phyloP scores from a whole-genome alignment of 352 stramenopile species.

The Phytophthora palmivora region DNA sequence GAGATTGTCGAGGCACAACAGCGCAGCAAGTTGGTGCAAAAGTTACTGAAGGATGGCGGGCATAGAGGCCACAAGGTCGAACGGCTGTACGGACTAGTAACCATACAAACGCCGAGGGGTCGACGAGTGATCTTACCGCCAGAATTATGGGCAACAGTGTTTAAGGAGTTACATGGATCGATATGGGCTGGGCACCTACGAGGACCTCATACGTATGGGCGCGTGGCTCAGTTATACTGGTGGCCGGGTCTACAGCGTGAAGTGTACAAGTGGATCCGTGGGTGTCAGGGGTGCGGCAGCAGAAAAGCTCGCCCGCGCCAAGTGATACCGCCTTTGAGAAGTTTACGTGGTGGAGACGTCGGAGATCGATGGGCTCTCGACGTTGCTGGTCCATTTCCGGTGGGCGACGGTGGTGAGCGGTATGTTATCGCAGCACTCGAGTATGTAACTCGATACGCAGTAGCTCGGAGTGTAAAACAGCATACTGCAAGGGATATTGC shows the following conservation, averaged over 20 bases:
- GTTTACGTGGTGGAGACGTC: constrained; percentile 13
- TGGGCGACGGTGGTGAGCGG: constrained; percentile 5
- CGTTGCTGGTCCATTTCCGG: constrained; percentile 7
- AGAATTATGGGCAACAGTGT: neutral
- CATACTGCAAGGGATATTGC: neutral
- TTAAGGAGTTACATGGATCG: constrained; percentile 1
- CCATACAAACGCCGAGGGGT: neutral
- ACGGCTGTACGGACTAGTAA: neutral
- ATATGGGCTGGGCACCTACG: neutral
- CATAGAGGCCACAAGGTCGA: neutral
- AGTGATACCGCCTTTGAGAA: constrained; percentile 27
- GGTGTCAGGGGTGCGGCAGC: neutral
- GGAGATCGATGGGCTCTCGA: constrained; percentile 17
- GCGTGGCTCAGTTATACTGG: constrained; percentile 1
- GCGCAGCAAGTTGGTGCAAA: neutral
- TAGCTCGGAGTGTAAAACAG: neutral
- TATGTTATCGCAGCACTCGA: constrained; percentile 17
- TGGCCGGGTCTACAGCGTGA: constrained; percentile 9
- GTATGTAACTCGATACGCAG: constrained; percentile 4
- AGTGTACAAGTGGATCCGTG: neutral
- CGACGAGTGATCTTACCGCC: neutral
- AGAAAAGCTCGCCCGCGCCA: constrained; percentile 11
- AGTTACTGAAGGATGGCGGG: neutral
- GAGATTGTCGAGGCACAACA: neutral
- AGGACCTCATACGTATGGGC: neutral